Evolutionary conservation across 352 stramenopile genomes (phyloP).

Genomic region (Pythium utonaiense): DNA sequence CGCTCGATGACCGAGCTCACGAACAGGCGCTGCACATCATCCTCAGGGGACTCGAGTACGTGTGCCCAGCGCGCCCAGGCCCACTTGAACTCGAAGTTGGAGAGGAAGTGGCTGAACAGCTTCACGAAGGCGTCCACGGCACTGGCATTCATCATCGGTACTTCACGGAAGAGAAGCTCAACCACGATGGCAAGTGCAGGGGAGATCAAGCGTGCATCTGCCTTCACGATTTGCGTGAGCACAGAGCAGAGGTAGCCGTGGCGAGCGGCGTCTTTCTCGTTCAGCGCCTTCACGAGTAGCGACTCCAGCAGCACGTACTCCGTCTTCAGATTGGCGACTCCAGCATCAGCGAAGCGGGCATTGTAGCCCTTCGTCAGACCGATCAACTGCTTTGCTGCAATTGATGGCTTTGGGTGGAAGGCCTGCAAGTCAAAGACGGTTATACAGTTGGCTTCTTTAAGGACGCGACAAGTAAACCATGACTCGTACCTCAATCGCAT

Average conservation of each 20-base stretch:
- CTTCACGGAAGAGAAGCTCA: slow-evolving; percentile 80
- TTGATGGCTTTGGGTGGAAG: slow-evolving; percentile 61
- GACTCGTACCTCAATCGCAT: slow-evolving; percentile 44
- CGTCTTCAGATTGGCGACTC: slow-evolving; percentile 44
- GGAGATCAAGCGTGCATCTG: slow-evolving; percentile 56
- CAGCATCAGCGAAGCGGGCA: slow-evolving; percentile 42
- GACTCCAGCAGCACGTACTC: slow-evolving; percentile 80
- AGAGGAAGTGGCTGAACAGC: slow-evolving; percentile 83
- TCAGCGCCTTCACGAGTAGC: slow-evolving; percentile 58
- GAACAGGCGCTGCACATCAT: slow-evolving; percentile 81
- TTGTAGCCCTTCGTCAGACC: slow-evolving; percentile 57
- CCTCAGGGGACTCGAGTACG: slow-evolving; percentile 71
- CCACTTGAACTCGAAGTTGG: slow-evolving; percentile 89
- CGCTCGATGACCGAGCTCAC: slow-evolving; percentile 82
- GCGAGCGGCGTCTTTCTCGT: slow-evolving; percentile 38
- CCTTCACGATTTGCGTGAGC: slow-evolving; percentile 77
- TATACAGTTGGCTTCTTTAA: neutral
- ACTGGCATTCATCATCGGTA: slow-evolving; percentile 65
- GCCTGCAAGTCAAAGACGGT: slow-evolving; percentile 25
- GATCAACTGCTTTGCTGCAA: slow-evolving; percentile 71
- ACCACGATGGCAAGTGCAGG: slow-evolving; percentile 77
- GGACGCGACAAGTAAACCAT: neutral
- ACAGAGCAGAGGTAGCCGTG: slow-evolving; percentile 68
- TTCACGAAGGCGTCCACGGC: slow-evolving; percentile 65
- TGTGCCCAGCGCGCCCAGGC: slow-evolving; percentile 73